Conservation (phyloP, 352 stramenopile genomes). For the Globisporangium megalacanthum region DNA sequence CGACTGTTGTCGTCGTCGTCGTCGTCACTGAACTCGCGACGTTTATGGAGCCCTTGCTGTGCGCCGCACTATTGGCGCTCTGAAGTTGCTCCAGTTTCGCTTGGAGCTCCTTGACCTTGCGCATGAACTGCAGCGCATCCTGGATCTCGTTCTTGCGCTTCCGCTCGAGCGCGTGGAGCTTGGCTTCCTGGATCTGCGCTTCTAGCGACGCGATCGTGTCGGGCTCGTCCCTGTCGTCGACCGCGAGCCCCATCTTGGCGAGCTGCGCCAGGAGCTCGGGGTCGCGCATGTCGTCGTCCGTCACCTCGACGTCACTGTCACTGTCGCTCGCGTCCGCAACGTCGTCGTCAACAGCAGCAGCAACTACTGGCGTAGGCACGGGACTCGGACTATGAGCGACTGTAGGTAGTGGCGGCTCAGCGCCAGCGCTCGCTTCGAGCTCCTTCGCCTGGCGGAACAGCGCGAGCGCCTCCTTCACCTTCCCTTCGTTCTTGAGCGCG, state of each 20-base stretch:
- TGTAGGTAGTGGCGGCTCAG: too few relatives aligned
- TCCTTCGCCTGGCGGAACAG: conserved; percentile 59
- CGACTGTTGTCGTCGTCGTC: not conserved
- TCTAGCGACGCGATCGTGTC: conserved; percentile 28
- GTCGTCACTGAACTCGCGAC: not conserved
- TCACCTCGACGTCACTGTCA: conserved; percentile 48
- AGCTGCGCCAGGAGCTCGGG: conserved; percentile 64
- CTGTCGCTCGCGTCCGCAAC: conserved; percentile 16
- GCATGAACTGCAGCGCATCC: conserved; percentile 50
- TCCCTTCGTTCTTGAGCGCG: conserved; percentile 46
- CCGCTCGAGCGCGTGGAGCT: conserved; percentile 38
- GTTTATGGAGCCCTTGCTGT: not conserved
- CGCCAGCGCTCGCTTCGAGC: conserved; percentile 25
- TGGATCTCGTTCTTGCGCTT: conserved; percentile 55
- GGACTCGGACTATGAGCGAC: not conserved
- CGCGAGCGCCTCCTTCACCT: conserved; percentile 41
- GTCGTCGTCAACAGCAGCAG: conserved; percentile 1
- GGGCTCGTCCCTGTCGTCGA: conserved; percentile 1
- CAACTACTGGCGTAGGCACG: not conserved
- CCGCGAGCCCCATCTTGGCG: conserved; percentile 33
- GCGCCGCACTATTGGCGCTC: not conserved
- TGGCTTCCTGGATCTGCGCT: conserved; percentile 37
- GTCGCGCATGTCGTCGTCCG: conserved; percentile 73
- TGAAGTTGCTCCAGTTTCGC: conserved; percentile 16
- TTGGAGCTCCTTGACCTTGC: conserved; percentile 57